These are phyloP conservation scores for Xylaria intraflava DNA, from an alignment of 495 filamentous ascomycete genomes.

Conservation along the genomic window DNA sequence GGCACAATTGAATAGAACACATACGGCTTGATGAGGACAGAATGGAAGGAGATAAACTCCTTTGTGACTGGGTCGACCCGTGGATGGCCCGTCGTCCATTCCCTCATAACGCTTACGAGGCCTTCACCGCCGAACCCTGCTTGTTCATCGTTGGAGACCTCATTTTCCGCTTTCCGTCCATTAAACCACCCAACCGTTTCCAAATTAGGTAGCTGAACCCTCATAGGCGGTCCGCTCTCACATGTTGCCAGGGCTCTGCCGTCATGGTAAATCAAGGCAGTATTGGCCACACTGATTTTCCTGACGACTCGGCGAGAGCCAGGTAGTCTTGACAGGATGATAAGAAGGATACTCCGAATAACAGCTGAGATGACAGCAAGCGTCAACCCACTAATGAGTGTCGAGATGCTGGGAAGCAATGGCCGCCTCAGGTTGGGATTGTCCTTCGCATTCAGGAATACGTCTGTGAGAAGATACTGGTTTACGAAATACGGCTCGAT, in stretches of 20 bases:
- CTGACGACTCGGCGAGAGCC: constrained; percentile 49
- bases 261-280: constrained; percentile 56
- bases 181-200: constrained; percentile 64
- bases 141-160: constrained; percentile 15
- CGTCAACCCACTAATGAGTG: constrained; percentile 50
- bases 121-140: constrained; percentile 45
- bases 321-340: constrained; percentile 47
- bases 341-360: constrained; percentile 45
- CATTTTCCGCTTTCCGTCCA: constrained; percentile 45
- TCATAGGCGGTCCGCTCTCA: constrained; percentile 60
- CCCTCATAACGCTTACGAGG: constrained; percentile 49
- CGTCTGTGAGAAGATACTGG: constrained; percentile 57
- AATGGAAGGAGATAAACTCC: constrained; percentile 59
- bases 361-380: constrained; percentile 37
- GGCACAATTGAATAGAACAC: constrained; percentile 59
- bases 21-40: constrained; percentile 53
- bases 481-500: constrained; percentile 56
- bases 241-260: constrained; percentile 58
- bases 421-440: constrained; percentile 39
- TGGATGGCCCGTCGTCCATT: constrained; percentile 66
- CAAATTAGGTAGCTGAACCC: constrained; percentile 51
- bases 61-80: constrained; percentile 52
- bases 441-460: constrained; percentile 46
- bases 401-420: constrained; percentile 55
- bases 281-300: constrained; percentile 61